Evolutionary conservation across 495 filamentous ascomycete species (phyloP), one percentile per base, ranked within the genome.

Genomic region (Copromyces sp.): DNA sequence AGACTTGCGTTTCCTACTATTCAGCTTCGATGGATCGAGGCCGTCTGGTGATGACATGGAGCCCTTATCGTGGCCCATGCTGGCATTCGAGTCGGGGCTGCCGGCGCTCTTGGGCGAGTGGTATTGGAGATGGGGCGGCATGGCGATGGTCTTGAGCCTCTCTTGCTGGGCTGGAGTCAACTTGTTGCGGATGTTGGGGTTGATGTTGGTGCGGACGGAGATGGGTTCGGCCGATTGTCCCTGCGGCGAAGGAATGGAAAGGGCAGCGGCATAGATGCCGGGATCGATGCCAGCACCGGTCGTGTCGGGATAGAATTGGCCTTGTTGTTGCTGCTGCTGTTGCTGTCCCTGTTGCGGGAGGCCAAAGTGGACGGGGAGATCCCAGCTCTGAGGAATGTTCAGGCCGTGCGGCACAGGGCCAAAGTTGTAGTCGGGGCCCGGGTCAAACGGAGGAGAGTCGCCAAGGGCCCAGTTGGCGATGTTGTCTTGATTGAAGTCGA

Each of bases 1-100:
- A 3, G 86, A 87, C 81, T 93, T 93, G 40, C 91, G 86, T 77
- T 93, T 93, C 71, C 85, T 81, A 72, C 79, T 82, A 75, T 80
- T 80, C 69, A 82, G 78, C 70, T 89, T 88, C 69, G 83, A 81
- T 9, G 74, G 80, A n/a, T 81, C 84, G 12, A 77, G 75, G 73
- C 72, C 79, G 73, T 81, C 83, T 17, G 86, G 86, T 7, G 86
- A 88, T 17, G 86, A 81, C 70, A 78, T 82, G 68, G 81, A 76
- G 68, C 78, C 82, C 74, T 84, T 84, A 24, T 80, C 78, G n/a
- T 81, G 72, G 24, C 77, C 79, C 53, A 65, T 65, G 68, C 82
- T 83, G 2, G 61, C 53, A 72, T 76, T 79, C 5, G 84, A 86
- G 75, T 83, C 81, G 53, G 84, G 84, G 44, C 84, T 86, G 40